These are phyloP conservation scores for Colletotrichum sp. DNA, from an alignment of 2,329 filamentous ascomycete genomes.

Conservation along the genomic window DNA sequence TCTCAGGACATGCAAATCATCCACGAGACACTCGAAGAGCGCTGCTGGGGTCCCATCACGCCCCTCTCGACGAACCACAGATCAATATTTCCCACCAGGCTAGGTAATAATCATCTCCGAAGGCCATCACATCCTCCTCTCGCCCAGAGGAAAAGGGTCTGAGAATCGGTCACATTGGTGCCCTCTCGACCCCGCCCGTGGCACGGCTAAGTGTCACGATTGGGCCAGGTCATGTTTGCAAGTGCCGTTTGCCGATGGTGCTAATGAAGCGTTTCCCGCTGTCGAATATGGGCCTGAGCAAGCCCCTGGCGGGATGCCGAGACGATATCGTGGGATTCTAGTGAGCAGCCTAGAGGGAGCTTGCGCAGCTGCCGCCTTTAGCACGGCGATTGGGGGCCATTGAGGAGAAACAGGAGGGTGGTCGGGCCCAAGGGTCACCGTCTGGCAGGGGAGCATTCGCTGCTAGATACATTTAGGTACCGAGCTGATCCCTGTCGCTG, in stretches of 20 bases:
- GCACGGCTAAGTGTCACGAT: constrained; percentile 1
- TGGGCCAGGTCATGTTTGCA: neutral
- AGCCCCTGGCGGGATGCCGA: neutral
- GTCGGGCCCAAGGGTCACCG: neutral
- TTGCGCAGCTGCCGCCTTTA: neutral
- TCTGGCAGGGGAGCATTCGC: neutral
- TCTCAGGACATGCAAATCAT: neutral
- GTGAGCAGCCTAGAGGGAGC: neutral
- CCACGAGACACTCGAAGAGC: neutral
- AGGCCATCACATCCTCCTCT: neutral
- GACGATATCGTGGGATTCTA: neutral
- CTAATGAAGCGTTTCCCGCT: neutral
- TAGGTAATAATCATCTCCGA: constrained; percentile 3
- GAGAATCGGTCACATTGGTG: neutral
- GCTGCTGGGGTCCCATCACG: neutral
- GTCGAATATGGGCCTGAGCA: neutral
- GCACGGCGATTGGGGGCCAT: neutral
- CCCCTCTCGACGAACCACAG: neutral
- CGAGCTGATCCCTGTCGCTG: constrained; percentile 5
- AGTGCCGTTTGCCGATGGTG: constrained; percentile 4
- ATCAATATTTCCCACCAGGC: neutral
- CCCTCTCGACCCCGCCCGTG: constrained; percentile 1
- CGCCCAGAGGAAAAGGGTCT: neutral
- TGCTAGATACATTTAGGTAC: neutral
- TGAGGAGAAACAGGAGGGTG: neutral